Evolutionary conservation across 257 asterid species (phyloP), one percentile per base, ranked within the genome.

Genomic region (Anisodus tanguticus): DNA sequence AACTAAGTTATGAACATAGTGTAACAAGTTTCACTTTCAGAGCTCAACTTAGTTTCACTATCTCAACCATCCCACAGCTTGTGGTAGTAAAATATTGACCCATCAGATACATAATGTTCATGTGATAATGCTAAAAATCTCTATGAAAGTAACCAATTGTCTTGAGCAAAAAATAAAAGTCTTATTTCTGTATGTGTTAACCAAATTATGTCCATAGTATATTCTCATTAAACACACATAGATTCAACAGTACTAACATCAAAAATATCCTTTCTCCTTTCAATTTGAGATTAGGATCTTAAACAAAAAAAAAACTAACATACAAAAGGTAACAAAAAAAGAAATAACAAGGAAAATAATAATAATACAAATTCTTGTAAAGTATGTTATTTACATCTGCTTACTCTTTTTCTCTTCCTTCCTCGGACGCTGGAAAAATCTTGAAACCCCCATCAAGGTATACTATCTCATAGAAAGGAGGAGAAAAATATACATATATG

Each of bases 401-500:
- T 63, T 63, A 26, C 17, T 87, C 88, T 62, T 86, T 85, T 85
- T 87, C 86, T 86, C 89, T 74, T 86, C 85, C 89, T 80, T 86
- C 84, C 93, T 90, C 91, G 95, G 97, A 93, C 89, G 95, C 97
- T 72, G 90, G 85, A 90, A 86, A 74, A 89, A 62, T 69, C 86
- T 67, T 68, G 84, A 76, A 37, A 68, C 66, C 71, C 51, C 66
- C 85, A 76, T 76, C 87, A 83, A 80, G 35, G 81, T 82, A 85
- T 31, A 85, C 92, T 31, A 90, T 93, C 95, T 80, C 98, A 60
- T 82, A 94, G 96, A 87, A 79, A 90, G 94, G 91, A 87, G 88
- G 90, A 85, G 90, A 54, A 83, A 37, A 41, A 66, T 31, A 31
- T 31, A 31, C 35, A 11, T 66, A 31, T 8, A 8, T 31, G 35